Evolutionary conservation across 306 rosid genomes (phyloP), one percentile per base, ranked within the genome.

Genomic region (Hippophae gyantsensis): DNA sequence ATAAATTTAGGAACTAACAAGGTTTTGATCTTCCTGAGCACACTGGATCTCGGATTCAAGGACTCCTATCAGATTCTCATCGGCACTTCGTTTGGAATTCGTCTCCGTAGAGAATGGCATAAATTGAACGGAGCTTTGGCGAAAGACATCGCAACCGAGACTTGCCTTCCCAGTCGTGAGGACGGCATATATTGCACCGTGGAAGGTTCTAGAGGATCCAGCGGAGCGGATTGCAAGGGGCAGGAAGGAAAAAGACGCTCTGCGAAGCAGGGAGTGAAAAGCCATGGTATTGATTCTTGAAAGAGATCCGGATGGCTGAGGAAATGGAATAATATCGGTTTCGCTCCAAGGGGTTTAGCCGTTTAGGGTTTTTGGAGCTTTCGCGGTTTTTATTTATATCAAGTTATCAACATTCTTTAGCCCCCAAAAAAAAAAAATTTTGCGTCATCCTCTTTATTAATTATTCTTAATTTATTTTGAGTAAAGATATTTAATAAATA

Each of bases 1-100:
- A 10, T 1, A 1, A 56, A 51, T 42, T 53, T 32, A 18, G 45
- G 27, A 52, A 54, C 67, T 66, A 13, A 79, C 69, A 7, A 9
- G 12, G 12, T 55, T 9, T 18, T 51, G 41, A 2, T 61, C 69
- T 61, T 74, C 82, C 46, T 69, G 53, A 25, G 89, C 92, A 63
- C 84, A 75, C 11, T 71, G 7, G 72, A 90, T 81, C 80, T 79
- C 95, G 51, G 82, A 59, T 42, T 85, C 69, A 27, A 87, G 78
- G 67, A 80, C 64, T 54, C 57, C 54, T 52, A 74, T 6, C 14
- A 85, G 76, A 42, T 26, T 65, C 32, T 56, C 66, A 8, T 85
- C 83, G 8, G 77, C 70, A 11, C 65, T 48, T 0, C 56, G 10
- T 66, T 71, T 74, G 0, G 72, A n/a, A 13, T 76, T 48, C 53